A percentile compares a stretch with the other conserved stretches of the same genome.
phyloP scores from a whole-genome alignment of 2,329 filamentous ascomycete species.

The Calonectria pauciramosa region DNA sequence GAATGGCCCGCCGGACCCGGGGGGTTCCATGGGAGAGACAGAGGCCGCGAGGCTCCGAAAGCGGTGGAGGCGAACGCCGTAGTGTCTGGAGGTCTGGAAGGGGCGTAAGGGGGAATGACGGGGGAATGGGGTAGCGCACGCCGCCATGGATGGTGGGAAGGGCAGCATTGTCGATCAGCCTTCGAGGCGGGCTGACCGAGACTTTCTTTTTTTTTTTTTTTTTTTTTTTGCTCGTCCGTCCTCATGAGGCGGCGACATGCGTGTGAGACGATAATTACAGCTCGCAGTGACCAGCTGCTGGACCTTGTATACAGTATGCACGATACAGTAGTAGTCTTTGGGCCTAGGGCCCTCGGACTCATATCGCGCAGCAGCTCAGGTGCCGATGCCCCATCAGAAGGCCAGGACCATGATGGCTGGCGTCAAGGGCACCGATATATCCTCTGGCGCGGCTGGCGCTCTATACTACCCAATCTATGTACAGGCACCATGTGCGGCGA shows the following conservation, averaged over 20 bases:
- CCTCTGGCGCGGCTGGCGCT: constrained; percentile 37
- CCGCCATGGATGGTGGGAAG: constrained; percentile 8
- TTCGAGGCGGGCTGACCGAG: constrained; percentile 36
- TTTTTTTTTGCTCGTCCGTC: neutral
- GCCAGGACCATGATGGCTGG: constrained; percentile 7
- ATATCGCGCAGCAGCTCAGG: constrained; percentile 16
- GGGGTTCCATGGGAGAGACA: constrained; percentile 22
- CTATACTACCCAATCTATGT: neutral
- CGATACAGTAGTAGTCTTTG: constrained; percentile 19
- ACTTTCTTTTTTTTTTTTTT: neutral
- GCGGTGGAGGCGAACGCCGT: constrained; percentile 41
- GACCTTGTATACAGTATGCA: constrained; percentile 11
- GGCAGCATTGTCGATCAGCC: constrained; percentile 39
- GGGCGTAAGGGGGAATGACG: neutral
- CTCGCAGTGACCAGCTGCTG: neutral
- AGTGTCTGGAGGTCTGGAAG: constrained; percentile 2
- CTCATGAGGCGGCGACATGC: constrained; percentile 12
- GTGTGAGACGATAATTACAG: constrained; percentile 26
- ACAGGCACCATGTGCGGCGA: constrained; percentile 9
- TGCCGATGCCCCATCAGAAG: neutral
- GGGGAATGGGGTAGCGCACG: constrained; percentile 14
- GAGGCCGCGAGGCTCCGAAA: constrained; percentile 47
- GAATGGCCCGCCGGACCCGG: constrained; percentile 39
- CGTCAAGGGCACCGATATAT: constrained; percentile 1
- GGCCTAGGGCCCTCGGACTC: constrained; percentile 6